phyloP scores from a whole-genome alignment of 2,329 filamentous ascomycete genomes.

The Diplodia scrobiculata region DNA sequence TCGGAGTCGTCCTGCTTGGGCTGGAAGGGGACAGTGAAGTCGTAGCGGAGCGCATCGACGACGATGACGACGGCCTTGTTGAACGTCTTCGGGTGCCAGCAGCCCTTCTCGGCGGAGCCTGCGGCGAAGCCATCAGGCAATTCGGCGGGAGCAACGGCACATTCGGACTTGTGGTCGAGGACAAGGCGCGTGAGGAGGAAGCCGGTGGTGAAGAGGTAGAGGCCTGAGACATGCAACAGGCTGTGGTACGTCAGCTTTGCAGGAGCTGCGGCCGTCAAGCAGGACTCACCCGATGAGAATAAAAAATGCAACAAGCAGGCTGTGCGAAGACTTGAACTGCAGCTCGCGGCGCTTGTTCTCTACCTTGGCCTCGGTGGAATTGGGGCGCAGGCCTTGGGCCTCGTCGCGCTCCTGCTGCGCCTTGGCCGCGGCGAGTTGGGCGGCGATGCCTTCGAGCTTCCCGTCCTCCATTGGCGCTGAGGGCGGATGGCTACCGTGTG shows the following conservation, averaged over 20 bases:
- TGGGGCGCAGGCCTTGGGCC: conserved; percentile 37
- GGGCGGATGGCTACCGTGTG: conserved; percentile 2
- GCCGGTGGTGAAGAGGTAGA: conserved; percentile 91
- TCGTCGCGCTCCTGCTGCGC: conserved; percentile 41
- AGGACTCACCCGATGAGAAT: conserved; percentile 61
- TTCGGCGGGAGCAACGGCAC: conserved; percentile 72
- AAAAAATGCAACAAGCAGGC: conserved; percentile 65
- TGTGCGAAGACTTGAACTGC: conserved; percentile 57
- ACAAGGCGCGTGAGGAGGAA: conserved; percentile 89
- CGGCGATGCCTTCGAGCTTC: conserved; percentile 44
- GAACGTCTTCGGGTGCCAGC: conserved; percentile 95
- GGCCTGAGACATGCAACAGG: conserved; percentile 73
- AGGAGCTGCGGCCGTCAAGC: not conserved
- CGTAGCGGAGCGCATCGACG: conserved; percentile 92
- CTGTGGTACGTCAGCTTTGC: conserved; percentile 43
- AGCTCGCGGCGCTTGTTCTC: conserved; percentile 49
- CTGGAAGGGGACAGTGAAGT: conserved; percentile 84
- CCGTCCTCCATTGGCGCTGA: conserved; percentile 42
- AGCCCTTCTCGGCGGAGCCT: conserved; percentile 63
- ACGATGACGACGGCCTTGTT: conserved; percentile 87
- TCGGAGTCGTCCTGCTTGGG: conserved; percentile 53
- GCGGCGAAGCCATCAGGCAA: conserved; percentile 39
- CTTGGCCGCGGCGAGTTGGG: conserved; percentile 42
- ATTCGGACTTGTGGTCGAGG: conserved; percentile 74
- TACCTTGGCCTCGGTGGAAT: conserved; percentile 36